A percentile compares a stretch with the other conserved stretches of the same genome.
phyloP scores from a whole-genome alignment of 768 basidiomycete species.

The Pleurotus citrinopileatus region DNA sequence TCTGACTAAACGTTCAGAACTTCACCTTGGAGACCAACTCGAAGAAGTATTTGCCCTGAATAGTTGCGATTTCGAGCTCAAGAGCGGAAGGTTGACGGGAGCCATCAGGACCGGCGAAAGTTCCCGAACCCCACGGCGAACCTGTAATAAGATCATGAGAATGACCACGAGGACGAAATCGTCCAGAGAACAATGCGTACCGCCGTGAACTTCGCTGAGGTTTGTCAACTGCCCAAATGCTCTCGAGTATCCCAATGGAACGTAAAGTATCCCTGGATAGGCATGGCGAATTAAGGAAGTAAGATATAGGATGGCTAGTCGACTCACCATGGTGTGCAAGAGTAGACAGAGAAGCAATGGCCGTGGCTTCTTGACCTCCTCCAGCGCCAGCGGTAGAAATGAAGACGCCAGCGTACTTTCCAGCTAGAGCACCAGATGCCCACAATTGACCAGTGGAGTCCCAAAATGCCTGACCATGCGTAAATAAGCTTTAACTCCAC shows the following conservation, averaged over 20 bases:
- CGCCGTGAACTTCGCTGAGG: conserved; percentile 55
- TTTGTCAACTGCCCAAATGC: conserved; percentile 31
- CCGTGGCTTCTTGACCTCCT: conserved; percentile 68
- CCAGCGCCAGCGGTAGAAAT: conserved; percentile 64
- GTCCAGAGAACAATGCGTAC: conserved; percentile 27
- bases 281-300: conserved; percentile 45
- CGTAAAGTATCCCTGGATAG: conserved; percentile 55
- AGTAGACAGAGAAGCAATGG: conserved; percentile 43
- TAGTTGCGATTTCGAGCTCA: conserved; percentile 48
- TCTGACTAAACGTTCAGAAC: conserved; percentile 9
- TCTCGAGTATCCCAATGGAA: conserved; percentile 34
- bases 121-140: conserved; percentile 78
- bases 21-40: conserved; percentile 38
- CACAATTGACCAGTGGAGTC: conserved; percentile 70
- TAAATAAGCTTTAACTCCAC: neutral
- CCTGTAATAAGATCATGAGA: conserved; percentile 33
- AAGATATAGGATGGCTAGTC: neutral
- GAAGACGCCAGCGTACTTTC: conserved; percentile 70
- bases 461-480: conserved; percentile 59
- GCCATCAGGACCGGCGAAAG: conserved; percentile 46
- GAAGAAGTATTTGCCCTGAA: conserved; percentile 56
- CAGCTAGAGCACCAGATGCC: conserved; percentile 51
- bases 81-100: conserved; percentile 43
- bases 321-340: conserved; percentile 57
- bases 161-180: neutral